phyloP scores from a whole-genome alignment of 768 basidiomycete species.

The Boletellus sp. region DNA sequence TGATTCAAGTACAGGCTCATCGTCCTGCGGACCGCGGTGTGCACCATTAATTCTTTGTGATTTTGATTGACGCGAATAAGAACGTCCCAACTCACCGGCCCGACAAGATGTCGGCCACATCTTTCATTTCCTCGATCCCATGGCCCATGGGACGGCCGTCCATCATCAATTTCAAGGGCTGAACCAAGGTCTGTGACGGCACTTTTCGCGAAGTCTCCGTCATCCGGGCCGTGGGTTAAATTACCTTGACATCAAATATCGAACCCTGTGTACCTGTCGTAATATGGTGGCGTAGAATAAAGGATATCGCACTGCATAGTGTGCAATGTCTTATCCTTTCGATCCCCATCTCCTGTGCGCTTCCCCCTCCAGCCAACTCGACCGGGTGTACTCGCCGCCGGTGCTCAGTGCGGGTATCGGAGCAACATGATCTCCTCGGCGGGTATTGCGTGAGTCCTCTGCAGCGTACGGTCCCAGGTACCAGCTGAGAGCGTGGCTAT shows the following conservation, averaged over 20 bases:
- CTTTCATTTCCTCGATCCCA: too few species aligned
- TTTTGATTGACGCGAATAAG: too few species aligned
- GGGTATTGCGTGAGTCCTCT: constrained; percentile 20
- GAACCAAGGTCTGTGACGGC: neutral
- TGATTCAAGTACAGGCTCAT: too few species aligned
- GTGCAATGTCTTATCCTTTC: neutral
- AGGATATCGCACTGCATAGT: neutral
- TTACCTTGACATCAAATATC: neutral
- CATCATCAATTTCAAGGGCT: neutral
- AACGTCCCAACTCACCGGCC: too few species aligned
- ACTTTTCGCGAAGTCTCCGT: constrained; percentile 3
- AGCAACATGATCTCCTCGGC: constrained; percentile 18
- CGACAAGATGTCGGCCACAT: too few species aligned
- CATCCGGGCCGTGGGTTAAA: neutral
- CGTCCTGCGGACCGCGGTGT: too few species aligned
- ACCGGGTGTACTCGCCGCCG: constrained; percentile 3
- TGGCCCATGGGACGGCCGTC: too few species aligned
- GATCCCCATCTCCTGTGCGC: constrained; percentile 5
- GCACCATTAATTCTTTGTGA: too few species aligned
- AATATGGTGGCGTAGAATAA: constrained; percentile 14
- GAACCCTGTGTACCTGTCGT: constrained; percentile 20
- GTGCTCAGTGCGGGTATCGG: constrained; percentile 7
- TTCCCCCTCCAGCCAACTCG: constrained; percentile 3
- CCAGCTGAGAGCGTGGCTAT: neutral
- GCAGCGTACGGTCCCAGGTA: neutral